These are phyloP conservation scores for Nothopassalora personata DNA, from an alignment of 2,329 filamentous ascomycete genomes.

Conservation along the genomic window DNA sequence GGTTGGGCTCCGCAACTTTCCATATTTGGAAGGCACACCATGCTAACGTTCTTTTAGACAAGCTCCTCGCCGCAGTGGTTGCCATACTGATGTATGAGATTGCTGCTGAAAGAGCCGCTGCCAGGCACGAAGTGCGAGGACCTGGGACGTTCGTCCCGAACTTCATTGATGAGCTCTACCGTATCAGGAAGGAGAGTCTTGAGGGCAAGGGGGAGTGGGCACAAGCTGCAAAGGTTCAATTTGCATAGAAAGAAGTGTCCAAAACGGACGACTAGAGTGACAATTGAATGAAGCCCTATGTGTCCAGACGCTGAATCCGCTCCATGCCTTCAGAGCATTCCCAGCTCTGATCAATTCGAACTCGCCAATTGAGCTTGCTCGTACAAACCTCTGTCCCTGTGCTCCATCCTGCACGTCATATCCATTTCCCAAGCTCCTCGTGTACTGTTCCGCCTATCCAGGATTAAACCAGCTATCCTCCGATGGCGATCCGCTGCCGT, in stretches of 20 bases:
- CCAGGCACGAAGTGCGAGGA: slow-evolving; percentile 59
- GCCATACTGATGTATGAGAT: slow-evolving; percentile 74
- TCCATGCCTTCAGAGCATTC: too few species aligned
- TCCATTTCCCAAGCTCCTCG: too few species aligned
- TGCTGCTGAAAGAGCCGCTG: slow-evolving; percentile 63
- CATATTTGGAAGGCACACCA: too few species aligned
- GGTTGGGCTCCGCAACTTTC: too few species aligned
- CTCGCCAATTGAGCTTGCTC: too few species aligned
- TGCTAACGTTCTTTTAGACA: slow-evolving; percentile 41
- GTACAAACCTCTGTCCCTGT: too few species aligned
- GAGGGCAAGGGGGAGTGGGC: slow-evolving; percentile 50
- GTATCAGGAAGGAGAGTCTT: slow-evolving; percentile 45
- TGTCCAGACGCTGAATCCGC: too few species aligned
- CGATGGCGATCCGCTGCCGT: not conserved
- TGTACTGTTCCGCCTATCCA: not conserved
- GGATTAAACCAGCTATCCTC: not conserved
- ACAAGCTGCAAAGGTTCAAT: slow-evolving; percentile 45
- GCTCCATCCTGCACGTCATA: too few species aligned
- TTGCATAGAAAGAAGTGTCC: slow-evolving; percentile 23
- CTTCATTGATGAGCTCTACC: slow-evolving; percentile 68
- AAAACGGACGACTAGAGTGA: too few species aligned
- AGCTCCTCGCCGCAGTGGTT: slow-evolving; percentile 66
- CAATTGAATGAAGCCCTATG: too few species aligned
- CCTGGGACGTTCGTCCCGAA: slow-evolving; percentile 83
- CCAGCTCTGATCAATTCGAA: too few species aligned